Evolutionary conservation across 2,329 filamentous ascomycete species (phyloP).

Genomic region (Talaromyces sp.): DNA sequence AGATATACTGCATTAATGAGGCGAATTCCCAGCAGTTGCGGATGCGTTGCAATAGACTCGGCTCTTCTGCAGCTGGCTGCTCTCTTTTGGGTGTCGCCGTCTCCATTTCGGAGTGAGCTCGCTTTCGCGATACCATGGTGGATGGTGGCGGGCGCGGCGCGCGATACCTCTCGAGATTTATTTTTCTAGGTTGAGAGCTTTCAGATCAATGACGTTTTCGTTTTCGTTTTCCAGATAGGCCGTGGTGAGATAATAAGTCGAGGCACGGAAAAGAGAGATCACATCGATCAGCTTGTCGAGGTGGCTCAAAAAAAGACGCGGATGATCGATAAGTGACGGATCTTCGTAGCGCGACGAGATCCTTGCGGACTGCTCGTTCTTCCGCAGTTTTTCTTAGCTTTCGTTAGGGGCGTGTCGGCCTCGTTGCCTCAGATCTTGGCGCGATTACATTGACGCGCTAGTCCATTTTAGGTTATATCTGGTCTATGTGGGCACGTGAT

Average conservation of each 20-base stretch:
- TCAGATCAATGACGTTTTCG: conserved; percentile 4
- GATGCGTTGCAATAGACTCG: conserved; percentile 60
- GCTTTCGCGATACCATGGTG: conserved; percentile 55
- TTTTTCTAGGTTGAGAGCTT: neutral
- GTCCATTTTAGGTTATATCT: conserved; percentile 4
- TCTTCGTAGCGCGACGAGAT: conserved; percentile 13
- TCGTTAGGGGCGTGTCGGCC: conserved; percentile 8
- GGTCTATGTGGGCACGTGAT: neutral
- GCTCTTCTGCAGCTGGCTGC: conserved; percentile 37
- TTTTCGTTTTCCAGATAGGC: neutral
- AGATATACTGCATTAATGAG: conserved; percentile 89
- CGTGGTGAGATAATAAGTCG: neutral
- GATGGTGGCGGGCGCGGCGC: conserved; percentile 12
- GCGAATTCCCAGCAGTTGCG: conserved; percentile 96
- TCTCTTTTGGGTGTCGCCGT: conserved; percentile 23
- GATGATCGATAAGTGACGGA: conserved; percentile 6
- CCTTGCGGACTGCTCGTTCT: conserved; percentile 1
- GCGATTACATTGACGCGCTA: neutral
- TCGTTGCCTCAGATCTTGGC: conserved; percentile 2
- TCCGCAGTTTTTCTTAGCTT: conserved; percentile 11
- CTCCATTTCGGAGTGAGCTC: conserved; percentile 55
- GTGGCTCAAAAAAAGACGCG: neutral
- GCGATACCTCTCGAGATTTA: conserved; percentile 3
- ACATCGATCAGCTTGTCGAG: neutral
- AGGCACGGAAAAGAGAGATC: neutral